Evolutionary conservation across 2,329 filamentous ascomycete species (phyloP).

Genomic region (Zymoseptoria crescenta): DNA sequence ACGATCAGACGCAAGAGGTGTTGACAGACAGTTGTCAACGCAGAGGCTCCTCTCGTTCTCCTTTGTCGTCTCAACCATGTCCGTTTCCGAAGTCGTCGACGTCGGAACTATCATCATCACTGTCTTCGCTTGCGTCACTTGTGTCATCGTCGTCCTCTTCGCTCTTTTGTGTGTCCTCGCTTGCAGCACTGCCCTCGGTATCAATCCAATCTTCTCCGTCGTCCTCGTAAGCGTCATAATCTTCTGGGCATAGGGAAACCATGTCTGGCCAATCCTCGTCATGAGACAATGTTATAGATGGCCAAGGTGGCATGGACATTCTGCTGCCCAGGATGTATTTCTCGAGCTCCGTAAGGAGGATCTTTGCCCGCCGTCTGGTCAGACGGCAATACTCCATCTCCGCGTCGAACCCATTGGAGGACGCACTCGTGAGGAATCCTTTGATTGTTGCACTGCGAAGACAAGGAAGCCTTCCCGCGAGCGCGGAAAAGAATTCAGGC

Average conservation of each 20-base stretch:
- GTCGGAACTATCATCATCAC: background rate
- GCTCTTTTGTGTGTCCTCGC: background rate
- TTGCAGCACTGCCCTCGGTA: background rate
- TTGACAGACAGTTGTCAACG: no score
- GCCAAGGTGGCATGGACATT: background rate
- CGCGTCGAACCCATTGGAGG: background rate
- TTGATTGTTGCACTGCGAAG: background rate
- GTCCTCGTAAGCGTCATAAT: no score
- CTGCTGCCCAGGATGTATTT: background rate
- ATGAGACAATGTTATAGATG: background rate
- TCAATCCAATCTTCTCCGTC: background rate
- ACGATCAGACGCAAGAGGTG: no score
- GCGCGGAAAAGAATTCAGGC: background rate
- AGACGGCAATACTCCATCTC: background rate
- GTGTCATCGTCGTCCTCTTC: background rate
- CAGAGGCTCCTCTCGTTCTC: background rate
- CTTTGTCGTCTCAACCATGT: background rate
- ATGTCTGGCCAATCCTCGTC: no score
- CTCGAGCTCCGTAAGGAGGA: background rate
- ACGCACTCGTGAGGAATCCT: background rate
- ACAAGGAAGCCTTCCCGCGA: background rate
- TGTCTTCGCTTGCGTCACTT: background rate
- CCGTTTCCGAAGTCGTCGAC: background rate
- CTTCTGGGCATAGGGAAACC: no score
- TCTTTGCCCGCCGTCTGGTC: background rate